Evolutionary conservation across 2,329 filamentous ascomycete genomes (phyloP), one percentile per base, ranked within the genome.

Genomic region (Aspergillus spinulosporus): DNA sequence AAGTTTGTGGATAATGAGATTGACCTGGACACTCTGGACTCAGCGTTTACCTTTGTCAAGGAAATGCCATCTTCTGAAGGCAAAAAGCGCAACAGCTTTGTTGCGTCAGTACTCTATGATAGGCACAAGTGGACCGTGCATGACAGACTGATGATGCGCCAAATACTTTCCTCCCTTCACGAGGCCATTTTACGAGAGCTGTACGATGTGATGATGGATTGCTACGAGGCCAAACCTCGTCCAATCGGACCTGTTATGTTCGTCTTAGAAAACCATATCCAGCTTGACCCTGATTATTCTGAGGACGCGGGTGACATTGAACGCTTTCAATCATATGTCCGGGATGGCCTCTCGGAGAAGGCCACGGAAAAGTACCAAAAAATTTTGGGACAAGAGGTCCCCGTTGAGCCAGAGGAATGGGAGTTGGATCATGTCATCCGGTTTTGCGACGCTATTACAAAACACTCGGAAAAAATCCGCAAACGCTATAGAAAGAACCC

Each of bases 401-500:
- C 92, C 1, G 83, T 88, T 34, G 84, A 88, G 54, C 87, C 90
- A 64, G 86, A 92, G 62, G 83, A 90, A 49, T 97, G 94, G 92
- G 86, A 97, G 64, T 93, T 96, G 70, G 88, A 84, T 60, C 90
- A 97, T 72, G 88, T 97, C 55, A 91, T 97, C 57, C 85, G 92
- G 68, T 83, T 99, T 26, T 92, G 92, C 12, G 90, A 94, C 69
- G 85, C 86, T 0, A 90, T 97, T 3, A 87, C 91, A 48, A 92
- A 90, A 63, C 80, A 97, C 32, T 90, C 89, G 61, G 88, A 96
- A 66, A 90, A 88, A 69, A 95, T 97, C 50, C 88, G 92, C 72
- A 97, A 97, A 76, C 86, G 93, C 48, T 99, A 96, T 74, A 86
- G 86, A 65, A 93, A 89, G 66, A 94, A 88, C 57, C 90, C 90